Conservation (phyloP, 1,284 basidiomycete species). For the Sporisorium exsertum region DNA sequence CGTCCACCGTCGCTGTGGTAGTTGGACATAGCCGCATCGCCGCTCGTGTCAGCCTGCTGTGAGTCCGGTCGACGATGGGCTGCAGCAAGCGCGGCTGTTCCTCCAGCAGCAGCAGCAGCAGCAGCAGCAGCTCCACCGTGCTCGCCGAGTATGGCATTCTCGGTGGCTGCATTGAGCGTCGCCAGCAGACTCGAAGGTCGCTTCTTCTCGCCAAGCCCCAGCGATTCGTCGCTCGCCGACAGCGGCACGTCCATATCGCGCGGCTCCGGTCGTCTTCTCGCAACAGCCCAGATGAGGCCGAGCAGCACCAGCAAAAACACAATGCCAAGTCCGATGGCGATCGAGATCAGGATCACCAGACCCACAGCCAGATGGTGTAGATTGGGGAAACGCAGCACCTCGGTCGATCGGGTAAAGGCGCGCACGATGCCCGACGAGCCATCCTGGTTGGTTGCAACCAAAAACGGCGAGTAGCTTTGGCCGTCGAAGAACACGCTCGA, state of each 20-base stretch:
- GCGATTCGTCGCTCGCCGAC: constrained; percentile 53
- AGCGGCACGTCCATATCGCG: constrained; percentile 47
- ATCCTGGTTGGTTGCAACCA: constrained; percentile 77
- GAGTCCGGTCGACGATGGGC: constrained; percentile 72
- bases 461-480: constrained; percentile 82
- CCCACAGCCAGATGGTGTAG: constrained; percentile 78
- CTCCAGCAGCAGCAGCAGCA: constrained; percentile 23
- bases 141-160: constrained; percentile 87
- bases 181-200: constrained; percentile 61
- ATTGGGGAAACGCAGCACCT: constrained; percentile 63
- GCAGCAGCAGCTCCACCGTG: constrained; percentile 75
- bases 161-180: constrained; percentile 74
- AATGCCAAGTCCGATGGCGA: constrained; percentile 93
- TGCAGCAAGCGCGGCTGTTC: constrained; percentile 46
- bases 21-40: constrained; percentile 69
- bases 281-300: constrained; percentile 88
- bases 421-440: constrained; percentile 81
- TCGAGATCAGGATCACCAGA: constrained; percentile 94
- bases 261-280: constrained; percentile 74
- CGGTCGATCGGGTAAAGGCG: constrained; percentile 78
- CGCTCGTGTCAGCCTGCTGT: constrained; percentile 46
- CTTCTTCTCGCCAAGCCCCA: constrained; percentile 56
- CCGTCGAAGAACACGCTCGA: constrained; percentile 87
- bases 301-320: constrained; percentile 90
- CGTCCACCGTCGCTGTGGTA: constrained; percentile 57